These are phyloP conservation scores for Kurtzmaniella cleridarum DNA, from an alignment of 805 yeast species.

Conservation along the genomic window DNA sequence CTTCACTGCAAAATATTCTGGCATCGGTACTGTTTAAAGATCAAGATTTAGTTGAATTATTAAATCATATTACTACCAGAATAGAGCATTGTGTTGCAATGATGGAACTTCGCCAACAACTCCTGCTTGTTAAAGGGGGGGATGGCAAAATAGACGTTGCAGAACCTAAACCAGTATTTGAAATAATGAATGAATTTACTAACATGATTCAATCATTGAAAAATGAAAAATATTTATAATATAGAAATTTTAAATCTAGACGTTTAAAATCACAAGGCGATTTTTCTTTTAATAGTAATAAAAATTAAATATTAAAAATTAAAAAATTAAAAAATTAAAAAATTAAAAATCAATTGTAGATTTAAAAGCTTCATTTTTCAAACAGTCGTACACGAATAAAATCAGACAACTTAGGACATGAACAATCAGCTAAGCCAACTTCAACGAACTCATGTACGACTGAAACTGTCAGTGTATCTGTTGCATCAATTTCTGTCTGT, in stretches of 20 bases:
- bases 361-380: too few relatives aligned
- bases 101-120: slow-evolving; percentile 28
- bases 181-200: slow-evolving; percentile 21
- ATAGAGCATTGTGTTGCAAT: slow-evolving; percentile 53
- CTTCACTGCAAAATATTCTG: slow-evolving; percentile 19
- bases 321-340: too few relatives aligned
- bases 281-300: too few relatives aligned
- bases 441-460: too few relatives aligned
- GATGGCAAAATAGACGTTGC: slow-evolving; percentile 17
- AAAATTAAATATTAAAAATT: too few relatives aligned
- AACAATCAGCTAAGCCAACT: too few relatives aligned
- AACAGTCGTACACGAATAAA: too few relatives aligned
- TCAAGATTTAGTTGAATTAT: slow-evolving; percentile 45
- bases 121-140: slow-evolving; percentile 17
- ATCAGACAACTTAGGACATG: too few relatives aligned
- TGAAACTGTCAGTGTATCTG: background rate
- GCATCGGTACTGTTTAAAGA: slow-evolving; percentile 17
- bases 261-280: too few relatives aligned
- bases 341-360: too few relatives aligned
- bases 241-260: background rate
- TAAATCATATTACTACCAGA: slow-evolving; percentile 65
- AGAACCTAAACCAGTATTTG: slow-evolving; percentile 14
- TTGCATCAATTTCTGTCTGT: slow-evolving; percentile 5
- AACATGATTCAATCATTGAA: background rate
- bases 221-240: background rate